These are phyloP conservation scores for Fusarium solani-melongenae DNA, from an alignment of 2,329 filamentous ascomycete species.

Conservation along the genomic window DNA sequence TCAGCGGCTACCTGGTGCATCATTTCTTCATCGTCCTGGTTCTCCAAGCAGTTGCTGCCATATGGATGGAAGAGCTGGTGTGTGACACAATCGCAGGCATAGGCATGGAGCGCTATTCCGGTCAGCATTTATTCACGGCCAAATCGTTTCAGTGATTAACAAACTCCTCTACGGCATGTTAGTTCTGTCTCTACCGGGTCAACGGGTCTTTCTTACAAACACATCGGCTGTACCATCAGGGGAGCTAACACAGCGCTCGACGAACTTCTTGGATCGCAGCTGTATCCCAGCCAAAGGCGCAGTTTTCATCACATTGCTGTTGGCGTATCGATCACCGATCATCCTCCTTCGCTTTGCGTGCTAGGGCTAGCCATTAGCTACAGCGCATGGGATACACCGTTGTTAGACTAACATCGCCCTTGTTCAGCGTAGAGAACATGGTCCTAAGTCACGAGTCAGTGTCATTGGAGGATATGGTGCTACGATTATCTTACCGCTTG, in stretches of 20 bases:
- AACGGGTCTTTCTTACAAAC: conserved; percentile 60
- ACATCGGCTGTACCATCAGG: conserved; percentile 64
- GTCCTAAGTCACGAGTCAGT: conserved; percentile 52
- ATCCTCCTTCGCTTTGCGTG: conserved; percentile 72
- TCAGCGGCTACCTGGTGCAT: conserved; percentile 77
- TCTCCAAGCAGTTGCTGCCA: conserved; percentile 69
- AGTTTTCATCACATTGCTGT: conserved; percentile 71
- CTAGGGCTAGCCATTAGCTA: conserved; percentile 47
- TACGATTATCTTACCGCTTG: conserved; percentile 56
- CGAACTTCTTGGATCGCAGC: conserved; percentile 66
- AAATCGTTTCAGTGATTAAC: conserved; percentile 6
- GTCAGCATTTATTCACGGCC: conserved; percentile 27
- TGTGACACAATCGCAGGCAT: conserved; percentile 75
- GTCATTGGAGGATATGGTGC: too few relatives aligned
- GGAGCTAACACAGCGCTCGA: conserved; percentile 61
- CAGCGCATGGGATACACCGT: background rate
- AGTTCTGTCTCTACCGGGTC: conserved; percentile 8
- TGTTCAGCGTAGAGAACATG: conserved; percentile 70
- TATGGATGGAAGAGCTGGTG: conserved; percentile 77
- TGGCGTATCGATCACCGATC: conserved; percentile 75
- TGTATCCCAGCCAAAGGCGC: conserved; percentile 67
- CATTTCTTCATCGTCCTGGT: conserved; percentile 67
- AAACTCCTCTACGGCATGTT: conserved; percentile 44
- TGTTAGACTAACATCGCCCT: conserved; percentile 57
- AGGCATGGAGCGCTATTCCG: conserved; percentile 65